Percentiles rank a stretch among this genome's conserved stretches.
These are phyloP conservation scores for Ruellia speciosa DNA, from an alignment of 305 asterid genomes.

Conservation along the genomic window DNA sequence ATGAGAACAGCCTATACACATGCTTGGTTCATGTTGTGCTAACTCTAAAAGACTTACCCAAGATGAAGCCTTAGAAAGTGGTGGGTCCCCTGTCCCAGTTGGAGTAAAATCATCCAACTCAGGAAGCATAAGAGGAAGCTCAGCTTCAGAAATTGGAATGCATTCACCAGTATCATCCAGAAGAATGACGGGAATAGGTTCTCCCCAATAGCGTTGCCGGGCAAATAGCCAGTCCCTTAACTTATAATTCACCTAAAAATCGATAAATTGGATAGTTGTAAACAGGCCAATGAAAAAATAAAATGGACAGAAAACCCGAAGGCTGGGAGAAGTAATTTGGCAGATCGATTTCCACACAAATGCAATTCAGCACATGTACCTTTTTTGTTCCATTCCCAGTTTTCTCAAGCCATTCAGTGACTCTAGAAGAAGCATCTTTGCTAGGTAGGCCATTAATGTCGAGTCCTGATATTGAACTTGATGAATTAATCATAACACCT, in stretches of 20 bases:
- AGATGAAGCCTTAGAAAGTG: conserved; percentile 71
- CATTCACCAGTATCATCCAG: conserved; percentile 58
- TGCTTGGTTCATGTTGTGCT: not conserved
- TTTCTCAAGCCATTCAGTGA: conserved; percentile 78
- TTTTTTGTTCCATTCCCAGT: conserved; percentile 72
- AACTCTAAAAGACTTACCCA: conserved; percentile 56
- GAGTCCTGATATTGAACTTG: conserved; percentile 57
- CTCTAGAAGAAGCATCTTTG: conserved; percentile 68
- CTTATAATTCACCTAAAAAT: conserved; percentile 70
- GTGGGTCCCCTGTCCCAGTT: conserved; percentile 97
- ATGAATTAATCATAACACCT: conserved; percentile 78
- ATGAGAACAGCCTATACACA: not conserved
- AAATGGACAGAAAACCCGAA: conserved; percentile 17
- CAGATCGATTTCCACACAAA: not conserved
- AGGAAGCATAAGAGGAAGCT: conserved; percentile 87
- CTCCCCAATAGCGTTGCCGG: conserved; percentile 99
- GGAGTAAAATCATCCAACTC: conserved; percentile 94
- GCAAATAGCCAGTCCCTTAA: conserved; percentile 99
- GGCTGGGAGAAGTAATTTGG: conserved; percentile 11
- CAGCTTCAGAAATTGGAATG: conserved; percentile 72
- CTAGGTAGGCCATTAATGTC: conserved; percentile 66
- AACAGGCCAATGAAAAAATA: conserved; percentile 10
- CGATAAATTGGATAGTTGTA: conserved; percentile 21
- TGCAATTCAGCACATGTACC: conserved; percentile 31
- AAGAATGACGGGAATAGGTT: conserved; percentile 86